Conservation (phyloP, 108 stramenopile species). For the Skeletonema costatum region DNA sequence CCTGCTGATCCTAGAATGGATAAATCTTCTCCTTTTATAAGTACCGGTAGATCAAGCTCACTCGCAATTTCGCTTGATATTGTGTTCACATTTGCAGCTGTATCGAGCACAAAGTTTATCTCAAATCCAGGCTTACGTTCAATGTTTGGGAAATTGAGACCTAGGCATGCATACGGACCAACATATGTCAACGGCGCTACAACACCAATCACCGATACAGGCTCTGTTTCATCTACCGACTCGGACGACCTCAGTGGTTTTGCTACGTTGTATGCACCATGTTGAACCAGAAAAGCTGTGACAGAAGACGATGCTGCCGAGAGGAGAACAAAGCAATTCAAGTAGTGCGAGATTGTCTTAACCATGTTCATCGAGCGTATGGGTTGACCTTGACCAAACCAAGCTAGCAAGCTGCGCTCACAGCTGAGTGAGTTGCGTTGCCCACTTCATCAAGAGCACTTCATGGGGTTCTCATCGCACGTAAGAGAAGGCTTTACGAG, state of each 20-base stretch:
- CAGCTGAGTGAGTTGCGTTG: too few species aligned
- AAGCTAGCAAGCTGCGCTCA: too few species aligned
- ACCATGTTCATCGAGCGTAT: background rate
- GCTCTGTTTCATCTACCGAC: background rate
- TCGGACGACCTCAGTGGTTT: background rate
- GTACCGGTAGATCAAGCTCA: background rate
- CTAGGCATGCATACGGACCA: conserved; percentile 21
- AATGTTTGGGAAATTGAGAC: conserved; percentile 18
- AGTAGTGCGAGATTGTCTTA: background rate
- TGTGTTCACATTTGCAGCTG: conserved; percentile 35
- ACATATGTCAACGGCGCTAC: conserved; percentile 24
- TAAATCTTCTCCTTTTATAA: conserved; percentile 10
- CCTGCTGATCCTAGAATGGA: conserved; percentile 23
- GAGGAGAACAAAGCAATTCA: background rate
- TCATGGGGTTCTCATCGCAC: background rate
- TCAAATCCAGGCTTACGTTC: background rate
- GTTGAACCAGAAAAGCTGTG: background rate
- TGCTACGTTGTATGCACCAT: background rate
- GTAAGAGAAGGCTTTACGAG: too few species aligned
- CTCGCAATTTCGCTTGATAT: conserved; percentile 4
- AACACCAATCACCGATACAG: conserved; percentile 12
- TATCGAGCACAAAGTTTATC: conserved; percentile 27
- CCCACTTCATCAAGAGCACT: too few species aligned
- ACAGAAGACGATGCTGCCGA: background rate
- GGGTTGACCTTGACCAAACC: too few species aligned